Evolutionary conservation across 257 asterid species (phyloP).

Genomic region (Nicotiana tomentosiformis): DNA sequence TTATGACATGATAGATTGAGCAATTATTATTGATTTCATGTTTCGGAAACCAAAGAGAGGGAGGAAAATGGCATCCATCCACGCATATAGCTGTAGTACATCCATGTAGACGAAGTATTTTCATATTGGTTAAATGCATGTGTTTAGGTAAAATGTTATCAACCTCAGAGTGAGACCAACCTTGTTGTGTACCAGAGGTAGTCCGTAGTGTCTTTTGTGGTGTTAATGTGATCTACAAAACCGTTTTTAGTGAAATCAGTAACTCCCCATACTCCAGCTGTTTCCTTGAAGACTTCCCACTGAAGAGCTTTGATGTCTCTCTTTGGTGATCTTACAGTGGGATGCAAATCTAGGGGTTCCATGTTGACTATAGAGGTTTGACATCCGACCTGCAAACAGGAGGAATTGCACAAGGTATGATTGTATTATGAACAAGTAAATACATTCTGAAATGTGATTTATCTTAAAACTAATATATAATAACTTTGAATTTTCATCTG

Average conservation of each 20-base stretch:
- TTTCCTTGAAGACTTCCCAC: constrained; percentile 73
- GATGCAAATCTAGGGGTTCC: constrained; percentile 57
- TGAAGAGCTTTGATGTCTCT: constrained; percentile 49
- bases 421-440: neutral
- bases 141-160: neutral
- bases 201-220: constrained; percentile 83
- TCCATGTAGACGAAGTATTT: neutral
- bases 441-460: neutral
- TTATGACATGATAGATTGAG: neutral
- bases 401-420: neutral
- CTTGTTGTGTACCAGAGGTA: constrained; percentile 89
- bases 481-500: neutral
- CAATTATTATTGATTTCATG: neutral
- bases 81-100: neutral
- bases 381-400: constrained; percentile 48
- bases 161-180: constrained; percentile 27
- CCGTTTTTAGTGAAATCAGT: constrained; percentile 58
- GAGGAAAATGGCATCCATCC: constrained; percentile 1
- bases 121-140: neutral
- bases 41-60: neutral
- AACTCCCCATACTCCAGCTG: constrained; percentile 69
- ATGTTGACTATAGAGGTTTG: constrained; percentile 68
- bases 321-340: constrained; percentile 36
- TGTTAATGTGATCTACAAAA: constrained; percentile 82
- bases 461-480: neutral